These are phyloP conservation scores for Claviceps spartinae DNA, from an alignment of 2,329 filamentous ascomycete species.

Conservation along the genomic window DNA sequence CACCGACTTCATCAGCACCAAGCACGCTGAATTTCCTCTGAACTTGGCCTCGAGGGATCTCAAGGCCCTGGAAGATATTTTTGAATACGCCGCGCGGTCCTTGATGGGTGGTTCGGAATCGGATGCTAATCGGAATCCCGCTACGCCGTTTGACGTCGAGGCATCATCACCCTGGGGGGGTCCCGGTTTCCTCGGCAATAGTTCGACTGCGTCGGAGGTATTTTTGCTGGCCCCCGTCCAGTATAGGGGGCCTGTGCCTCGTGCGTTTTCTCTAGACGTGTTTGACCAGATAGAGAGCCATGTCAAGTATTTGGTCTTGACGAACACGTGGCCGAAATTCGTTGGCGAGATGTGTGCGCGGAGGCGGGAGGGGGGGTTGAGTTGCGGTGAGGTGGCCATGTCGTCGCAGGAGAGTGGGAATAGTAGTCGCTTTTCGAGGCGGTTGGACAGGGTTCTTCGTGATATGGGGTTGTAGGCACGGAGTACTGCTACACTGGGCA, in stretches of 20 bases:
- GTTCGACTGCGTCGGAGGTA: conserved; percentile 28
- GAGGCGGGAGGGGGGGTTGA: conserved; percentile 7
- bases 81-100: conserved; percentile 34
- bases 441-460: conserved; percentile 1
- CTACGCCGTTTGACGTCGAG: conserved; percentile 22
- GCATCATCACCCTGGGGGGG: neutral
- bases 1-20: conserved; percentile 41
- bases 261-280: conserved; percentile 32
- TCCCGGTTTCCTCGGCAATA: conserved; percentile 11
- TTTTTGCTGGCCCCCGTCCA: conserved; percentile 26
- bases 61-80: conserved; percentile 36
- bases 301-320: conserved; percentile 52
- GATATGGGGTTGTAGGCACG: neutral
- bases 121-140: conserved; percentile 16
- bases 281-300: conserved; percentile 44
- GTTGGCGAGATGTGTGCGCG: conserved; percentile 16
- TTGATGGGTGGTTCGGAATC: conserved; percentile 25
- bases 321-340: conserved; percentile 53
- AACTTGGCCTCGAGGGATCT: conserved; percentile 45
- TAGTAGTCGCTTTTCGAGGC: conserved; percentile 1
- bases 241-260: conserved; percentile 29
- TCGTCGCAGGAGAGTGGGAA: neutral
- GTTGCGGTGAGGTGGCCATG: neutral
- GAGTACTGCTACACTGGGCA: too few relatives aligned
- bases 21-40: conserved; percentile 48